Evolutionary conservation across 2,329 filamentous ascomycete genomes (phyloP).

Genomic region (Aschersonia sp.): DNA sequence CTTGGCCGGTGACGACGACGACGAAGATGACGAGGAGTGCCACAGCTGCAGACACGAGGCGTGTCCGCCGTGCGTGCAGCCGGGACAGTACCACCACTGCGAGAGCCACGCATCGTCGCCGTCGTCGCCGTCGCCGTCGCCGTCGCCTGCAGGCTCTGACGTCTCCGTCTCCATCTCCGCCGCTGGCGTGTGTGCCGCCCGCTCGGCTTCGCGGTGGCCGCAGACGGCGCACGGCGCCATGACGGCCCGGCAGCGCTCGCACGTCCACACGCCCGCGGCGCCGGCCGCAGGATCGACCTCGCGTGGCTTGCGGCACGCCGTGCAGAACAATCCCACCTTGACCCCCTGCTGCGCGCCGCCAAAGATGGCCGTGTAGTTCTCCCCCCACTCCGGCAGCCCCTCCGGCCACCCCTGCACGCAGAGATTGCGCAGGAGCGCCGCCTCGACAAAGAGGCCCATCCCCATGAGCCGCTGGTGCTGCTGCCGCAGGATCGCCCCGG

Average conservation of each 20-base stretch:
- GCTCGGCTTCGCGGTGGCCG: conserved; percentile 34
- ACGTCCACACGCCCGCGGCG: conserved; percentile 37
- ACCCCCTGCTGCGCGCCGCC: conserved; percentile 38
- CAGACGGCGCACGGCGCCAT: conserved; percentile 47
- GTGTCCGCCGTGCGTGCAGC: conserved; percentile 49
- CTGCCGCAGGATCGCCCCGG: conserved; percentile 40
- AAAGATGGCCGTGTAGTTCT: conserved; percentile 40
- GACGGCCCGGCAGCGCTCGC: conserved; percentile 36
- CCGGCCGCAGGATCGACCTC: conserved; percentile 33
- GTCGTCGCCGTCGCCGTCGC: too few relatives aligned
- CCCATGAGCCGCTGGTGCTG: conserved; percentile 45
- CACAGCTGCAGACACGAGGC: conserved; percentile 43
- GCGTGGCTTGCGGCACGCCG: conserved; percentile 39
- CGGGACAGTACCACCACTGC: conserved; percentile 50
- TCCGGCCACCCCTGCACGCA: conserved; percentile 42
- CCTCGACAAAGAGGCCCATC: conserved; percentile 46
- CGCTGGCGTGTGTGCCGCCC: conserved; percentile 20
- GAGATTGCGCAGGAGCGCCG: conserved; percentile 45
- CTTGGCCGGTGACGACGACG: too few relatives aligned
- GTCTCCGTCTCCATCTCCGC: conserved; percentile 13
- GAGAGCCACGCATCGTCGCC: conserved; percentile 12
- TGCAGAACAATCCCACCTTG: conserved; percentile 38
- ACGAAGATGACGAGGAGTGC: conserved; percentile 21
- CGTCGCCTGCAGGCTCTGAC: conserved; percentile 1
- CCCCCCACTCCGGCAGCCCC: conserved; percentile 35